Conservation (phyloP, 2,329 filamentous ascomycete species). For the Fusarium sp. region DNA sequence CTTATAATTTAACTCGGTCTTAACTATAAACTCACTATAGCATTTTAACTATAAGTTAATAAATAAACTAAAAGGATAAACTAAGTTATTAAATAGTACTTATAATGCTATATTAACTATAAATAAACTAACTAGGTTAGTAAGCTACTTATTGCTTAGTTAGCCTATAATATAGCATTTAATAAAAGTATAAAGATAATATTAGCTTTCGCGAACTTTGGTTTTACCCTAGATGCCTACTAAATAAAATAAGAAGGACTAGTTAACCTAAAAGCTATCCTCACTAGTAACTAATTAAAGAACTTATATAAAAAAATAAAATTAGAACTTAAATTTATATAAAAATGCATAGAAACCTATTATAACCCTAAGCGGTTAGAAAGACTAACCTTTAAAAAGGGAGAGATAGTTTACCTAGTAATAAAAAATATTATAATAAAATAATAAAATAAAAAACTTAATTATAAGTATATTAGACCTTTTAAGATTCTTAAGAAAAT, state of each 20-base stretch:
- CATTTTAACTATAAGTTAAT: background rate
- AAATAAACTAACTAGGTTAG: background rate
- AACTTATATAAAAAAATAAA: too few species aligned
- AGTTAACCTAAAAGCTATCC: too few species aligned
- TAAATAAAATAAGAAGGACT: background rate
- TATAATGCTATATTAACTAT: background rate
- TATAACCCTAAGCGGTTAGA: too few species aligned
- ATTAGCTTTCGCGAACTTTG: too few species aligned
- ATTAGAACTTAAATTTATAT: too few species aligned
- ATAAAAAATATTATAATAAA: conserved; percentile 29
- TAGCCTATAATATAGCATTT: background rate
- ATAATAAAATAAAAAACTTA: too few species aligned
- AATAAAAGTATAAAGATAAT: background rate
- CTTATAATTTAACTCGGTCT: background rate
- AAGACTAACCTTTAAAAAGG: too few species aligned
- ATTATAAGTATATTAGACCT: conserved; percentile 12
- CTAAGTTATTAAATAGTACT: background rate
- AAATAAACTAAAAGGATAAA: background rate
- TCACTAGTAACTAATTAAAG: too few species aligned
- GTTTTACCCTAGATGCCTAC: background rate
- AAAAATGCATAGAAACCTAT: too few species aligned
- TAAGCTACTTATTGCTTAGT: background rate
- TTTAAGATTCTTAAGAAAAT: conserved; percentile 8
- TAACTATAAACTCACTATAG: background rate
- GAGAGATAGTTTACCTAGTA: conserved; percentile 28